These are phyloP conservation scores for Torulaspora gathmanii DNA, from an alignment of 805 yeast genomes.

Conservation along the genomic window DNA sequence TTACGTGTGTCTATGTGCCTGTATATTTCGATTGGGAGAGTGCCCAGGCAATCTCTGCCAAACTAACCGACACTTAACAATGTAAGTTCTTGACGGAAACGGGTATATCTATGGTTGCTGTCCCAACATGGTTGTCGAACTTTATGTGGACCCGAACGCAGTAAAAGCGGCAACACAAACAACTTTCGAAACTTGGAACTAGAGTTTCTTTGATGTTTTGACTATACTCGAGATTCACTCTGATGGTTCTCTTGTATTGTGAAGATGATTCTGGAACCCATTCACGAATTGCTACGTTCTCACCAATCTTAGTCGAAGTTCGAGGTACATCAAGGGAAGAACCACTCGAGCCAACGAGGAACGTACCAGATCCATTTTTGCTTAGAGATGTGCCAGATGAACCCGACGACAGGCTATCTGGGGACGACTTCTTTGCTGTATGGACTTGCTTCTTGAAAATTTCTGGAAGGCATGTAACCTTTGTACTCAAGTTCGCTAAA, in stretches of 20 bases:
- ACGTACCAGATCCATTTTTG: slow-evolving; percentile 12
- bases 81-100: slow-evolving; percentile 36
- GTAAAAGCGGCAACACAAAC: slow-evolving; percentile 57
- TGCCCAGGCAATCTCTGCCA: neutral
- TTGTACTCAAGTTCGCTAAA: slow-evolving; percentile 25
- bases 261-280: slow-evolving; percentile 33
- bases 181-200: slow-evolving; percentile 59
- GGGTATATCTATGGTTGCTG: slow-evolving; percentile 36
- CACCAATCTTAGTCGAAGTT: slow-evolving; percentile 18
- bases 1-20: slow-evolving; percentile 6
- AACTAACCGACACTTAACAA: neutral
- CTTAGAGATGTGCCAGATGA: slow-evolving; percentile 13
- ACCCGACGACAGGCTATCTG: slow-evolving; percentile 11
- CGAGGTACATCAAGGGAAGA: slow-evolving; percentile 9
- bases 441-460: slow-evolving; percentile 32
- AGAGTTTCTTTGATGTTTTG: slow-evolving; percentile 47
- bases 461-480: slow-evolving; percentile 21
- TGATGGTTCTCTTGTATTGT: slow-evolving; percentile 33
- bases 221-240: slow-evolving; percentile 40
- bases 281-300: slow-evolving; percentile 24
- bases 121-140: slow-evolving; percentile 38
- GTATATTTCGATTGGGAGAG: slow-evolving; percentile 4
- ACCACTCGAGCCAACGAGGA: slow-evolving; percentile 13
- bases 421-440: slow-evolving; percentile 19
- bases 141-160: slow-evolving; percentile 46